Conservation (phyloP, 2,329 filamentous ascomycete species). For the Fusarium sp. region DNA sequence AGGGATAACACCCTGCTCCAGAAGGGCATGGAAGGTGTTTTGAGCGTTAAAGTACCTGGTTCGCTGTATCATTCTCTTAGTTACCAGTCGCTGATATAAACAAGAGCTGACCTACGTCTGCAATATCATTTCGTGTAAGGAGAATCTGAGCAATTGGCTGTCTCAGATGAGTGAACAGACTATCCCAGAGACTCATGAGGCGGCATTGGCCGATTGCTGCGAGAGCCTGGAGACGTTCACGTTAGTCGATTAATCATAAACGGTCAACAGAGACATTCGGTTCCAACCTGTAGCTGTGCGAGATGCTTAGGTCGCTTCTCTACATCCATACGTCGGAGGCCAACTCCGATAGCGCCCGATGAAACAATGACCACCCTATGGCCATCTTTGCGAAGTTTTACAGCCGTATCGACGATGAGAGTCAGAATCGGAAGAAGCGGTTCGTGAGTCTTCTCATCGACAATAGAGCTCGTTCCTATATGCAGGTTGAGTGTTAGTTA, state of each 20-base stretch:
- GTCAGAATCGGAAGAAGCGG: conserved; percentile 91
- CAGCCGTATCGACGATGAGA: conserved; percentile 93
- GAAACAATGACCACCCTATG: conserved; percentile 97
- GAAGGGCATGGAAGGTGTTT: conserved; percentile 89
- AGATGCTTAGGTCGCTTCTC: conserved; percentile 90
- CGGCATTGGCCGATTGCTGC: conserved; percentile 97
- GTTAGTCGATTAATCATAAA: conserved; percentile 22
- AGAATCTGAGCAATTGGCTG: conserved; percentile 96
- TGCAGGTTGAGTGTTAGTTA: conserved; percentile 39
- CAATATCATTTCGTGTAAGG: conserved; percentile 94
- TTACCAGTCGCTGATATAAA: neutral
- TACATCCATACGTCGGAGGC: conserved; percentile 89
- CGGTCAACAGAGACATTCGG: neutral
- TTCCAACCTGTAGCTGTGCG: conserved; percentile 80
- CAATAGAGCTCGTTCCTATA: conserved; percentile 98
- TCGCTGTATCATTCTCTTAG: conserved; percentile 63
- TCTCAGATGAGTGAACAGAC: conserved; percentile 85
- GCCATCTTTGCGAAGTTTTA: conserved; percentile 88
- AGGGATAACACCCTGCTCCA: conserved; percentile 96
- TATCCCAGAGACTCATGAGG: conserved; percentile 95
- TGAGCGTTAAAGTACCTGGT: conserved; percentile 97
- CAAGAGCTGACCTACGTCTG: conserved; percentile 72
- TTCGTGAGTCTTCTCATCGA: conserved; percentile 95
- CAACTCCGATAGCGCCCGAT: conserved; percentile 96
- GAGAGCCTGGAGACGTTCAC: conserved; percentile 70